phyloP scores from a whole-genome alignment of 225 moss, liverwort and hornwort genomes.

The Thuidium tamariscinum region DNA sequence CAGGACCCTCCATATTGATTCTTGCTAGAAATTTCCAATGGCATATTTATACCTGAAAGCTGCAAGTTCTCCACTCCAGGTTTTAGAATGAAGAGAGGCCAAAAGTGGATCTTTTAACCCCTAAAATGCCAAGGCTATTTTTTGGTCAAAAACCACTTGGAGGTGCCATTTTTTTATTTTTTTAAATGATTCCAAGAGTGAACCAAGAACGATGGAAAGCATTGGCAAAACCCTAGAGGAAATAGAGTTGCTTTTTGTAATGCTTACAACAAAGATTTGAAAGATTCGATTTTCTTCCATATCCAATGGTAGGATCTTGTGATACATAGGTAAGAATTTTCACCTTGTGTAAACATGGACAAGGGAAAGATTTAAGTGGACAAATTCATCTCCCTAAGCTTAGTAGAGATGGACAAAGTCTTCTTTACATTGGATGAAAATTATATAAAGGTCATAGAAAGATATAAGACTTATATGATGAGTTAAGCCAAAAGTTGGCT shows the following conservation, averaged over 20 bases:
- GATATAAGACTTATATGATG: background rate
- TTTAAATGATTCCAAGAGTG: too few species aligned
- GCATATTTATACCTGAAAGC: too few species aligned
- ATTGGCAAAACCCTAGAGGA: too few species aligned
- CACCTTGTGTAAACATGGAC: background rate
- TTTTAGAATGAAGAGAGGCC: background rate
- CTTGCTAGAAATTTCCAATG: background rate
- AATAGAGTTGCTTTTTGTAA: too few species aligned
- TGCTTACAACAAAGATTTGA: background rate
- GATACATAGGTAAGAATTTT: background rate
- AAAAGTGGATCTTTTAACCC: background rate
- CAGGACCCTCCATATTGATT: background rate
- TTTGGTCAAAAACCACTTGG: background rate
- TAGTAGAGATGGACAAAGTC: background rate
- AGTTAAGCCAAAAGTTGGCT: background rate
- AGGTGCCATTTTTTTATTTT: too few species aligned
- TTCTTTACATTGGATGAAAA: background rate
- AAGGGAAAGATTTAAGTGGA: too few species aligned
- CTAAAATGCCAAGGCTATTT: background rate
- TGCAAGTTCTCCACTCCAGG: background rate
- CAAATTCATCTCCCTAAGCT: too few species aligned
- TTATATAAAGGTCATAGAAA: background rate
- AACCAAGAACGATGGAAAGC: too few species aligned
- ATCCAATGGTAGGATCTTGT: background rate
- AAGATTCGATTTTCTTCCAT: background rate